Evolutionary conservation across 2,329 filamentous ascomycete species (phyloP), one percentile per base, ranked within the genome.

Genomic region (Fusarium foetens): DNA sequence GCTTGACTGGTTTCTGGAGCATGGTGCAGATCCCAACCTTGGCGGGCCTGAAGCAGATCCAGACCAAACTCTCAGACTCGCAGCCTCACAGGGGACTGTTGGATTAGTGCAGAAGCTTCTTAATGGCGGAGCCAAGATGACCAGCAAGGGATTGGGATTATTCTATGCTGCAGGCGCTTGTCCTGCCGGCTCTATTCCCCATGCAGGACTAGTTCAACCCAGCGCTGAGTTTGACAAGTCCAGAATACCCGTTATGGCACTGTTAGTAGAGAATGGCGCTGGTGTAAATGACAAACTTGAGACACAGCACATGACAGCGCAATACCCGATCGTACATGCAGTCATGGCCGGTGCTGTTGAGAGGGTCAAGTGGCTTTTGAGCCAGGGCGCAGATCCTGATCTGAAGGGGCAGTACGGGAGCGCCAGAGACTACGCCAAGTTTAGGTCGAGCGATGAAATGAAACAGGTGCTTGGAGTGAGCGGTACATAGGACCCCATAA

Each of bases 21-120:
- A 72, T 8, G 68, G 65, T 3, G 70, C 72, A 23, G 52, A 76
- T 33, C 72, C 74, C 5, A 75, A 76, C 27, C 29, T 76, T 6
- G 70, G 70, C n/a, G 58, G 19, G 17, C 46, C 73, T 3, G 63
- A 72, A 5, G 38, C 29, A 7, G 31, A 66, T 10, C 73, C 71
- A 0, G 59, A 51, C 42, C 23, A 31, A 7, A 55, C 71, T 0
- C 73, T 76, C 2, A 65, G 72, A 19, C 10, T n/a, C 8, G 73
- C 74, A 14, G 71, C 74, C 17, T 31, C 54, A 2, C 35, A 33
- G 2, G 74, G 72, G 19, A 70, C 42, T 17, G 48, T 29, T 1
- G 58, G 66, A 11, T 27, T 66, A 0, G 72, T 70, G 8, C 51
- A 43, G n/a, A 75, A 67, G 35, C 67, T 76, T 2, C 60, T 76